These are phyloP conservation scores for Schwanniomyces yamadae DNA, from an alignment of 805 yeast genomes.

Conservation along the genomic window DNA sequence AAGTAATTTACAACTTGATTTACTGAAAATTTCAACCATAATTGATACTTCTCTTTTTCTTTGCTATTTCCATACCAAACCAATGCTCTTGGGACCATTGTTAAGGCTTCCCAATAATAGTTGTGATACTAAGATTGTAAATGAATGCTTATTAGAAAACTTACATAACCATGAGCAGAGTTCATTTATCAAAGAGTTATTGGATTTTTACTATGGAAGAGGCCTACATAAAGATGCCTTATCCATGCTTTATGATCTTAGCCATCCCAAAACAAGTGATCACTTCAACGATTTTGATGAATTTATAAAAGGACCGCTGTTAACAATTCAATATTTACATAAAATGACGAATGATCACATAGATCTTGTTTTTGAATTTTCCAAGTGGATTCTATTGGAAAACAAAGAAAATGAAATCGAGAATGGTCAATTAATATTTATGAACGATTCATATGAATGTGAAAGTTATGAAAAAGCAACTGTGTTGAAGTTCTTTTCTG, in stretches of 20 bases:
- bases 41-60: conserved; percentile 80
- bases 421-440: conserved; percentile 52
- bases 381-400: conserved; percentile 49
- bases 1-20: conserved; percentile 17
- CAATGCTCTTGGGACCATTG: conserved; percentile 78
- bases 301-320: conserved; percentile 36
- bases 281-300: conserved; percentile 21
- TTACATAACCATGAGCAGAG: conserved; percentile 23
- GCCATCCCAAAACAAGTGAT: conserved; percentile 16
- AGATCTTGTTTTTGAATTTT: conserved; percentile 55
- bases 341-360: conserved; percentile 49
- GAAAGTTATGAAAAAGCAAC: conserved; percentile 53
- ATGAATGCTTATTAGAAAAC: conserved; percentile 46
- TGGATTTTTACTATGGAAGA: conserved; percentile 74
- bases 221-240: conserved; percentile 66
- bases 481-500: conserved; percentile 53
- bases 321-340: conserved; percentile 57
- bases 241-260: conserved; percentile 45
- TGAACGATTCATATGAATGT: conserved; percentile 62
- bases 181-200: conserved; percentile 60
- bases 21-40: conserved; percentile 37
- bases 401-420: conserved; percentile 20
- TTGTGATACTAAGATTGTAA: conserved; percentile 68
- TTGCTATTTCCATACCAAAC: conserved; percentile 67
- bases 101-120: conserved; percentile 68